A percentile compares a stretch with the other conserved stretches of the same genome.
Conservation (phyloP, 2,329 filamentous ascomycete genomes). For the Fusarium sterilihyphosum region DNA sequence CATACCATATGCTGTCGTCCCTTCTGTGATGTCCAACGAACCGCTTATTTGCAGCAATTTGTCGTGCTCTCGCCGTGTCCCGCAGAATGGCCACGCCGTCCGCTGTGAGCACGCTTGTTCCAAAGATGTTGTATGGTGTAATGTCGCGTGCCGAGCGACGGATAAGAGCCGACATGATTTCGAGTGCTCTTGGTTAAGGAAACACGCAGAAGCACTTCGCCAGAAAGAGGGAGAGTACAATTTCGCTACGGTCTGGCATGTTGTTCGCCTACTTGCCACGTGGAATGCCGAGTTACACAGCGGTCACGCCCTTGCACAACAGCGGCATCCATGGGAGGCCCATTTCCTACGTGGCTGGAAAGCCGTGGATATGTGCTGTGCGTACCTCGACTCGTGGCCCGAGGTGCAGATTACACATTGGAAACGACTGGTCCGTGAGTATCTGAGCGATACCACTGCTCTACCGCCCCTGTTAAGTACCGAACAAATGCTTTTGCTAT, state of each 20-base stretch:
- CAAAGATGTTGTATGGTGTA: slow-evolving; percentile 43
- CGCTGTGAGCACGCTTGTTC: slow-evolving; percentile 34
- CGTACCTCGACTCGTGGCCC: slow-evolving; percentile 45
- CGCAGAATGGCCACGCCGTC: slow-evolving; percentile 9
- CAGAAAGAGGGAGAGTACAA: slow-evolving; percentile 39
- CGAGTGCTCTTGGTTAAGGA: slow-evolving; percentile 43
- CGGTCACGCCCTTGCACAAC: not conserved
- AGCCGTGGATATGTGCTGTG: slow-evolving; percentile 40
- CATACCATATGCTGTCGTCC: slow-evolving; percentile 43
- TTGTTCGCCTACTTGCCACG: slow-evolving; percentile 43
- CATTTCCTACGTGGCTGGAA: slow-evolving; percentile 42
- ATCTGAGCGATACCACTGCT: slow-evolving; percentile 32
- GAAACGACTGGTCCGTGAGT: slow-evolving; percentile 37
- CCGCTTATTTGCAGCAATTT: slow-evolving; percentile 44
- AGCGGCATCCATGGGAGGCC: slow-evolving; percentile 11
- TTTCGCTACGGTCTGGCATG: slow-evolving; percentile 44
- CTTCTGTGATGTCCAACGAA: slow-evolving; percentile 32
- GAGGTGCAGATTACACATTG: slow-evolving; percentile 40
- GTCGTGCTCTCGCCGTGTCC: slow-evolving; percentile 36
- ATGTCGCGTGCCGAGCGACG: slow-evolving; percentile 28
- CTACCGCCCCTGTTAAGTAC: slow-evolving; percentile 23
- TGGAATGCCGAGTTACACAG: slow-evolving; percentile 32
- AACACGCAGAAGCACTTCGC: slow-evolving; percentile 24
- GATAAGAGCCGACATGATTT: slow-evolving; percentile 39
- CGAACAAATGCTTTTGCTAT: slow-evolving; percentile 36